Base-by-base conservation (phyloP, 805 yeast species). In the Candida silvatica region DNA sequence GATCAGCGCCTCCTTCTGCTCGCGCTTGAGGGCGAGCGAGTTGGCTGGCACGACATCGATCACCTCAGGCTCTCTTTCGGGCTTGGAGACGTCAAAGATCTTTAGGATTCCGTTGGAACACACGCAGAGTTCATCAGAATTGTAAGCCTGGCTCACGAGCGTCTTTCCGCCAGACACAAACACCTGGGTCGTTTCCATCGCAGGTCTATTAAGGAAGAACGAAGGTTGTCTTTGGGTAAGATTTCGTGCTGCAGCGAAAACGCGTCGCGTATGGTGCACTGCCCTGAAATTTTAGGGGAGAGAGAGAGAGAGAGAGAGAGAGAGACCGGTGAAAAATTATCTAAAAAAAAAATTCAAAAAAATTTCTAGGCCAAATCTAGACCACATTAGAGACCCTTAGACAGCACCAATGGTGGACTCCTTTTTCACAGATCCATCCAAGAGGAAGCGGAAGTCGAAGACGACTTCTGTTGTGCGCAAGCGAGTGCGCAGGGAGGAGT, bases 1-100 rank as follows among this genome's bases (percentile, higher is more conserved):
- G 18, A 68, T 53, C 6, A 50, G 20, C 32, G 42, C 38, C 24
- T 17, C 15, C 9, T 17, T 7, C 12, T 47, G 41, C 6, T 45
- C 37, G 4, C 37, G 34, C 25, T 38, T 42, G n/a, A 47, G 44
- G 17, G 52, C 54, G 26, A 73, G 43, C 0, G 72, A 58, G 1
- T 76, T 69, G 31, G 73, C 46, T 17, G 67, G 70, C 7, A 62
- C 43, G 4, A 68, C 64, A 43, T 78, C 82, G 6, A 76, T 43
- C 5, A 79, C 66, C 19, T 63, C 71, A 3, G 86, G 85, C 49
- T 79, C 85, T 35, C 69, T 63, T 31, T 74, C 74, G 1, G 73
- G 67, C 18, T 65, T 63, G 30, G 59, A 51, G 11, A 64, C 42
- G 36, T 67, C 60, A 43, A 77, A 66, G 14, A 74, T 60, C 50